phyloP scores from a whole-genome alignment of 768 basidiomycete species.

The Amanita subjunquillea region DNA sequence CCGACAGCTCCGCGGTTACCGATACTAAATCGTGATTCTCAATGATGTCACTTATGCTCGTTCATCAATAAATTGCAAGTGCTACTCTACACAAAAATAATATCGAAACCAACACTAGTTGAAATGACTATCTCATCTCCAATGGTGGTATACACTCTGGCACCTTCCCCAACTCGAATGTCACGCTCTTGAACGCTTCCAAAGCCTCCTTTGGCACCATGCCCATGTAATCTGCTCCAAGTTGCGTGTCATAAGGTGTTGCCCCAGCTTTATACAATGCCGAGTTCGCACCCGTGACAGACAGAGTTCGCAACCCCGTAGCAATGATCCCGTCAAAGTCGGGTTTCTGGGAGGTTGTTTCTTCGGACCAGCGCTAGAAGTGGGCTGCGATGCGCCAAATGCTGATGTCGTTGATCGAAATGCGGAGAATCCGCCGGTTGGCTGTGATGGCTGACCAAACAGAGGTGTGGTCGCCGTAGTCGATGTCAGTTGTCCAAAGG shows the following conservation, averaged over 20 bases:
- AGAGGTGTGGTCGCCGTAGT: slow-evolving; percentile 2
- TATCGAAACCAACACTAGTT: too few species aligned
- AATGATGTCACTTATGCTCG: too few species aligned
- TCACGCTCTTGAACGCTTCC: slow-evolving; percentile 43
- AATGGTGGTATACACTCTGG: slow-evolving; percentile 70
- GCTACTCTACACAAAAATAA: too few species aligned
- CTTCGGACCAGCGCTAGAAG: neutral
- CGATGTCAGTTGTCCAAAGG: slow-evolving; percentile 8
- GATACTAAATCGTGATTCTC: too few species aligned
- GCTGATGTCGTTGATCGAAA: slow-evolving; percentile 7
- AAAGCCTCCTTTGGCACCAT: slow-evolving; percentile 38
- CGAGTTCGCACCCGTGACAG: neutral
- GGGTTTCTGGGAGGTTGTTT: neutral
- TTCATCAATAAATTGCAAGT: too few species aligned
- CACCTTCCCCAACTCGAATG: slow-evolving; percentile 59
- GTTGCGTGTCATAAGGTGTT: slow-evolving; percentile 43
- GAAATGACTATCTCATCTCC: slow-evolving; percentile 30
- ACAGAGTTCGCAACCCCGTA: neutral
- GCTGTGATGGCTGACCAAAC: neutral
- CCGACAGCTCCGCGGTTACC: too few species aligned
- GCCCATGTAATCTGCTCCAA: slow-evolving; percentile 51
- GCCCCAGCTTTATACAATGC: slow-evolving; percentile 29
- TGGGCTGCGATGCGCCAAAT: neutral
- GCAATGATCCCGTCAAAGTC: neutral
- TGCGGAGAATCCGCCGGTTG: neutral